phyloP scores from a whole-genome alignment of 345 rosid genomes.

The Populus nigra region DNA sequence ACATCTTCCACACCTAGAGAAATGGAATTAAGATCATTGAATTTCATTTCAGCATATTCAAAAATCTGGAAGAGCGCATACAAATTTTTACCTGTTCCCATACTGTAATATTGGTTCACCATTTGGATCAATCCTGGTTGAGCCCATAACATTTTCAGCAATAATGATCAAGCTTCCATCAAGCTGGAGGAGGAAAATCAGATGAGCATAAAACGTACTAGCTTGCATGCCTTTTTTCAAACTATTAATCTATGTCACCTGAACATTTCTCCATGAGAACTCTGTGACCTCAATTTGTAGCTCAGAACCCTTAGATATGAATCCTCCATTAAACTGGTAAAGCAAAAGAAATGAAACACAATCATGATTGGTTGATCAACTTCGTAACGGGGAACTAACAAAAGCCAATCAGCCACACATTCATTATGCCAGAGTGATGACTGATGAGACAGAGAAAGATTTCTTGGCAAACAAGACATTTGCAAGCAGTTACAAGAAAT shows the following conservation, averaged over 20 bases:
- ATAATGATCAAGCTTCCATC: conserved; percentile 77
- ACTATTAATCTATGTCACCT: conserved; percentile 42
- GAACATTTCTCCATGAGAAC: conserved; percentile 82
- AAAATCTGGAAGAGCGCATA: conserved; percentile 9
- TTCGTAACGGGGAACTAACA: background rate
- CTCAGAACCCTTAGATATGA: conserved; percentile 73
- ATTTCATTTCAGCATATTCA: background rate
- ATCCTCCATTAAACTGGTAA: conserved; percentile 69
- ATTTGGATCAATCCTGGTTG: conserved; percentile 40
- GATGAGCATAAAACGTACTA: conserved; percentile 19
- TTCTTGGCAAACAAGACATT: background rate
- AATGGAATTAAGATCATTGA: conserved; percentile 3
- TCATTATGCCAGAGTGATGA: background rate
- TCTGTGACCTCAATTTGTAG: conserved; percentile 84
- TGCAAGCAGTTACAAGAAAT: background rate
- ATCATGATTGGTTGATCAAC: conserved; percentile 8
- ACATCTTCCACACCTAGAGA: conserved; percentile 79
- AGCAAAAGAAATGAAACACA: conserved; percentile 9
- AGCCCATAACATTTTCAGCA: conserved; percentile 77
- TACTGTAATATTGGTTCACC: conserved; percentile 66
- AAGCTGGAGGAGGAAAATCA: conserved; percentile 46
- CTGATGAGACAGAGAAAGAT: background rate
- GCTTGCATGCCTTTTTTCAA: background rate
- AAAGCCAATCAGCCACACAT: background rate
- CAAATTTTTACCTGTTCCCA: conserved; percentile 59